These are phyloP conservation scores for Smittium mucronatum DNA, from an alignment of 371 early-diverging fungal genomes.

Conservation along the genomic window DNA sequence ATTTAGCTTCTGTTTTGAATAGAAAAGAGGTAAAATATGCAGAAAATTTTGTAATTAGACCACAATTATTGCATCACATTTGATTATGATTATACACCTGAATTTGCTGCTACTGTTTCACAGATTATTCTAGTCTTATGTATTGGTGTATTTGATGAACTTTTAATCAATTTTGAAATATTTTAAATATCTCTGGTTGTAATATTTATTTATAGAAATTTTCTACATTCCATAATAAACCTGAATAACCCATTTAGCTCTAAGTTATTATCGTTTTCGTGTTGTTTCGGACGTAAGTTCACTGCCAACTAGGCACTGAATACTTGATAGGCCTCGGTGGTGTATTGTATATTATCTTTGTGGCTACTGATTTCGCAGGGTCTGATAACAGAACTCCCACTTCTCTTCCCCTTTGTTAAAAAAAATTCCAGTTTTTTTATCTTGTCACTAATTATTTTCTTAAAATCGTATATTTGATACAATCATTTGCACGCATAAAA, in stretches of 20 bases:
- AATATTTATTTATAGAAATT: background rate
- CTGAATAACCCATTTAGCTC: background rate
- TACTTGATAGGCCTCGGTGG: background rate
- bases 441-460: background rate
- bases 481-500: constrained; percentile 6
- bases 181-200: background rate
- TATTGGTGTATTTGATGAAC: background rate
- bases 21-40: background rate
- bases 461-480: background rate
- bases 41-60: background rate
- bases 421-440: background rate
- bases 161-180: background rate
- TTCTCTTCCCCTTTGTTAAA: background rate
- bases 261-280: background rate
- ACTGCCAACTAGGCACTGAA: background rate
- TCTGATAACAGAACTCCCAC: background rate
- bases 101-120: background rate
- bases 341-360: background rate
- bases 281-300: background rate
- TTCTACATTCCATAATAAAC: background rate
- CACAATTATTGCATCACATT: background rate
- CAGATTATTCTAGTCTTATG: background rate
- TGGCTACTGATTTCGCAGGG: background rate
- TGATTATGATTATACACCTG: background rate
- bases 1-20: too few species aligned